Base-by-base conservation (phyloP, 768 basidiomycete species). In the Peribolospora kevripleyi region DNA sequence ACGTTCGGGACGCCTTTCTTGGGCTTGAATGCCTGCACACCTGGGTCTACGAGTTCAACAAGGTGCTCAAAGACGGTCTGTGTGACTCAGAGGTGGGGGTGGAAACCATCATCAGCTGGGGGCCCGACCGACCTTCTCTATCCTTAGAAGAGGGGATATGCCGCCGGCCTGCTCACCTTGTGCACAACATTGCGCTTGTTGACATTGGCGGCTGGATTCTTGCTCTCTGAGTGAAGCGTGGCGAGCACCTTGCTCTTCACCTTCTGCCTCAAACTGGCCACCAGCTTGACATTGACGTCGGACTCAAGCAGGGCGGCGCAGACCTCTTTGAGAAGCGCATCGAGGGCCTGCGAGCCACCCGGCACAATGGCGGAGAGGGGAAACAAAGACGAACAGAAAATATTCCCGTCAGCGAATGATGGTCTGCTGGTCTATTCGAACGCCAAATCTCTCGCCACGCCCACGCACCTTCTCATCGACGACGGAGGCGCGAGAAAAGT, bases 221-320 rank as follows among this genome's bases (percentile, higher is more conserved):
- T 46, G 51, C 59, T 51, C 50, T 57, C 72, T 39, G 71, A 69
- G 61, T 88, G 86, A 36, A 88, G 65, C 25, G 80, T 72, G 5
- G 83, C 76, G 65, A 93, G 82, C 54, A 90, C 85, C 65, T 86
- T 88, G 3, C 76, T 71, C 68, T 90, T 88, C 64, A 97, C 86
- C 67, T 86, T 87, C 59, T 81, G 78, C 59, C 87, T 77, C 55
- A 93, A 68, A 45, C 78, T 77, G 5, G 85, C 76, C 14, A 95
- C 93, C 25, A 97, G 77, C 67, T 91, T 93, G 62, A 98, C 91
- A 66, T 98, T 98, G 60, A 98, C 91, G 70, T 98, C 93, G 14
- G 88, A 81, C 68, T 97, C 90, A 48, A 98, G 76, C 41, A 97
- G 71, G 7, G 91, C 91, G 37, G 86, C 76, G 50, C 84, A 87